Conservation (phyloP, 139 green algal genomes). For the Chlorella sp. region DNA sequence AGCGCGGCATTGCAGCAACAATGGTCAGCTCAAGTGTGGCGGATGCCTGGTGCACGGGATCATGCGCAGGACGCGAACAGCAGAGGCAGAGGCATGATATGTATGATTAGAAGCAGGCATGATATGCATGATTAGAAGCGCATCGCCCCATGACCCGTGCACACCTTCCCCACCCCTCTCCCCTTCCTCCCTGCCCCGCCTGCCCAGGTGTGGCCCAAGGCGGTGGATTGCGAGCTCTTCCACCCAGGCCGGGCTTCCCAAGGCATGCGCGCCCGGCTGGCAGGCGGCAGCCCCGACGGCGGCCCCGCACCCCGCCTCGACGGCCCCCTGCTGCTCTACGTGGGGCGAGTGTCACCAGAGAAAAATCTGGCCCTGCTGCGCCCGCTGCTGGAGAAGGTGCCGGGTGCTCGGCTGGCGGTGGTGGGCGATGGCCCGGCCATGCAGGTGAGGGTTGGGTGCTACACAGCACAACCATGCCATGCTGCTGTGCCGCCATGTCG, state of each 20-base stretch:
- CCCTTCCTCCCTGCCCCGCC: background rate
- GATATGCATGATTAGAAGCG: no score
- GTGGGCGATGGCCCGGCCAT: conserved; percentile 90
- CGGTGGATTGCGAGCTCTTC: conserved; percentile 72
- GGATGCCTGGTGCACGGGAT: no score
- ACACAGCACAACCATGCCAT: no score
- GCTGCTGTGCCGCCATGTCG: no score
- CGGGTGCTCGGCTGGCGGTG: conserved; percentile 81
- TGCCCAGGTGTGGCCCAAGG: conserved; percentile 79
- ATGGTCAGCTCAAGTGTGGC: no score
- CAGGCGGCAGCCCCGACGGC: background rate
- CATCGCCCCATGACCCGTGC: no score
- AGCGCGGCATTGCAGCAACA: no score
- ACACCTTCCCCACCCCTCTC: no score
- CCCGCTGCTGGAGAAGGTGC: conserved; percentile 70
- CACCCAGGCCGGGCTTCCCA: conserved; percentile 75
- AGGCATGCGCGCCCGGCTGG: conserved; percentile 26
- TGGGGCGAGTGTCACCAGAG: conserved; percentile 91
- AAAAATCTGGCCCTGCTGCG: conserved; percentile 71
- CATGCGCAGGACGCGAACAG: no score
- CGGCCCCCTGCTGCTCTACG: conserved; percentile 85
- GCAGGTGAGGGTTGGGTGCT: background rate
- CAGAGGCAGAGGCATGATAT: no score
- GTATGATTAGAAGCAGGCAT: no score
- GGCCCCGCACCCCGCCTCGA: conserved; percentile 39